Evolutionary conservation across 2,329 filamentous ascomycete species (phyloP), one percentile per base, ranked within the genome.

Genomic region (Mycosphaerella arachidis): DNA sequence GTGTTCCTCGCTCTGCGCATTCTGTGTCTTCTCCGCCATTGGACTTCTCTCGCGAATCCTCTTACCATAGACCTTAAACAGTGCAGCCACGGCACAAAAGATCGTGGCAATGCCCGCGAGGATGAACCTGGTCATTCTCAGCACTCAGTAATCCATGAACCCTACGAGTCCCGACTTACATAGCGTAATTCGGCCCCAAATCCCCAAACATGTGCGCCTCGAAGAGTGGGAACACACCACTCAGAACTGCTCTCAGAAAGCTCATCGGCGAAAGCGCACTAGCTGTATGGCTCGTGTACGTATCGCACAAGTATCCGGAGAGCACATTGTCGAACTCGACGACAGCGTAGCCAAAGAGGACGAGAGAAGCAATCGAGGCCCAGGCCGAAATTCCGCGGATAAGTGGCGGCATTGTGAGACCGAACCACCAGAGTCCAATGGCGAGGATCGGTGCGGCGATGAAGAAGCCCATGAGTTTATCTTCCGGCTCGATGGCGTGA

Each of bases 401-500:
- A 1, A 73, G 65, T 4, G 78, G 79, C 0, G 81, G 80, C 3
- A 81, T 74, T 1, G 79, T 81, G 72, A 76, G 78, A 4, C 76
- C 75, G 59, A 82, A 80, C 68, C 71, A 73, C 74, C 77, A 79
- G 1, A 82, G 73, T 2, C 75, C 78, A 5, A 71, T 66, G 3
- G 78, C 77, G 4, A 81, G 73, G 7, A 75, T 66, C 2, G 79
- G 77, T 0, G 76, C 75, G 0, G 76, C 79, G 35, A 80, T 68
- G 46, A 72, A 72, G 62, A 81, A 80, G n/a, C 78, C 79, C 7
- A 72, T 64, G 29, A 81, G 72, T 55, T 82, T 82, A 67, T 81
- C 74, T 68, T 82, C 80, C 0, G 78, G 79, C 18, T 71, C 66
- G 13, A 75, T 55, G 1, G 65, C 58, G 1, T 62, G 61, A 16